Evolutionary conservation across 106 monocot species (phyloP).

Genomic region (Phalaenopsis equestris): DNA sequence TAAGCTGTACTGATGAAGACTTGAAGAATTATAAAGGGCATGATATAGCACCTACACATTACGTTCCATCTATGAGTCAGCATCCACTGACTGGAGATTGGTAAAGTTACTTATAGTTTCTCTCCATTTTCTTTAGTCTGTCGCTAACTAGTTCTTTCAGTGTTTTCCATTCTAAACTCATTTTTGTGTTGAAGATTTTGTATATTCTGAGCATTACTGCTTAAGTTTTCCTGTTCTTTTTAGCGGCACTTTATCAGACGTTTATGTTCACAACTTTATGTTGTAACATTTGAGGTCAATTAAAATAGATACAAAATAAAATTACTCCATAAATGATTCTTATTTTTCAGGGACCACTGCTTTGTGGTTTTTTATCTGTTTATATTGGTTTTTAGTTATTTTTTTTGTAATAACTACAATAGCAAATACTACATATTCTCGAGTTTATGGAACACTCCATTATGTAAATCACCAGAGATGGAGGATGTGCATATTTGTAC

Average conservation of each 20-base stretch:
- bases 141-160: neutral
- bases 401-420: neutral
- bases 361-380: neutral
- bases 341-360: neutral
- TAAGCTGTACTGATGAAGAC: slow-evolving; percentile 86
- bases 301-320: neutral
- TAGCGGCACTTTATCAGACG: neutral
- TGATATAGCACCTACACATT: slow-evolving; percentile 95
- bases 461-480: no score
- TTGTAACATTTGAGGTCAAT: neutral
- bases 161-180: neutral
- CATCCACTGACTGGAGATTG: slow-evolving; percentile 97
- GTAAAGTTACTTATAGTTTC: slow-evolving; percentile 20
- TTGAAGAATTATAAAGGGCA: slow-evolving; percentile 71
- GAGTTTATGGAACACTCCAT: no score
- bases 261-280: neutral
- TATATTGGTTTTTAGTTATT: neutral
- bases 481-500: no score
- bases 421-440: no score
- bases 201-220: neutral
- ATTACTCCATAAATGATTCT: neutral
- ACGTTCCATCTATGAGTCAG: slow-evolving; percentile 89
- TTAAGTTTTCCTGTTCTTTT: neutral
- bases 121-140: neutral
- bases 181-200: neutral